phyloP scores from a whole-genome alignment of 2,329 filamentous ascomycete genomes.

The Paraconiothyrium sp. region DNA sequence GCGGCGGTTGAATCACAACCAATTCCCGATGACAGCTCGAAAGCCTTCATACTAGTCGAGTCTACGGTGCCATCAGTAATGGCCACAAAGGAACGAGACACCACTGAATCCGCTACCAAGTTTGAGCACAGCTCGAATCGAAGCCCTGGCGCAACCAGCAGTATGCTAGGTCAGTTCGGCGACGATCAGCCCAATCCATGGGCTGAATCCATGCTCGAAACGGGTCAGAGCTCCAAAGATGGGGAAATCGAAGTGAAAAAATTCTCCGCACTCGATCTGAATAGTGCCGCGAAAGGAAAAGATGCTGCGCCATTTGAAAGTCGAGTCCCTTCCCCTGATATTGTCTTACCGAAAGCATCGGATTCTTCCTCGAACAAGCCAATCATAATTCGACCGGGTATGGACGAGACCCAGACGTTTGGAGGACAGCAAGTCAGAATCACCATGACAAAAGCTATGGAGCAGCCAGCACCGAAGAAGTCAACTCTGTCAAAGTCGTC shows the following conservation, averaged over 20 bases:
- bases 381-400: background rate
- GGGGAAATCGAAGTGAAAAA: background rate
- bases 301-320: background rate
- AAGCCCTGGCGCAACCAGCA: background rate
- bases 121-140: background rate
- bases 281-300: background rate
- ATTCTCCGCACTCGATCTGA: slow-evolving; percentile 1
- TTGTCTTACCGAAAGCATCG: slow-evolving; percentile 1
- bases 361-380: background rate
- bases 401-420: background rate
- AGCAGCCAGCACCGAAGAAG: background rate
- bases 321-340: slow-evolving; percentile 3
- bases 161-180: background rate
- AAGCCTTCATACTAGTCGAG: slow-evolving; percentile 1
- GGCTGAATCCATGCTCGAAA: background rate
- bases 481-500: background rate
- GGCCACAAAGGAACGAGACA: background rate
- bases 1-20: background rate
- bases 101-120: background rate
- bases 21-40: background rate
- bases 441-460: background rate
- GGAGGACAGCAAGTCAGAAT: slow-evolving; percentile 3
- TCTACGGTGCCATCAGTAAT: background rate
- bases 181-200: background rate
- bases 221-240: background rate